Evolutionary conservation across 345 rosid genomes (phyloP).

Genomic region (Corchorus olitorius): DNA sequence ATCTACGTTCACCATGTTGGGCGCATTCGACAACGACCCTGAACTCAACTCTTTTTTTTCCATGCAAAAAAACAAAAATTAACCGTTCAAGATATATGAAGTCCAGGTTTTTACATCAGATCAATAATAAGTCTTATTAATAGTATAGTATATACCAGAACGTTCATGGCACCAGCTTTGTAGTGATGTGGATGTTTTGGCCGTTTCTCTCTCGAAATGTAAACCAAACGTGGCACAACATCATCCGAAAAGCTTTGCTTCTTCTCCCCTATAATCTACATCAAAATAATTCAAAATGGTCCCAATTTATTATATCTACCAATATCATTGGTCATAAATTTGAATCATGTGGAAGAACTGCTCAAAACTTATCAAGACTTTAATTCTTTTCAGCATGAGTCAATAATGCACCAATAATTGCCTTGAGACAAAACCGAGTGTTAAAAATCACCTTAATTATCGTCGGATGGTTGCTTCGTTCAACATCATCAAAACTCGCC

Average conservation of each 20-base stretch:
- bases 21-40: slow-evolving; percentile 73
- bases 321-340: too few species aligned
- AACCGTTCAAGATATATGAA: not conserved
- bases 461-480: slow-evolving; percentile 49
- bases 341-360: not conserved
- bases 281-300: not conserved
- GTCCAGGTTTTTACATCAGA: not conserved
- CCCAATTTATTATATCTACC: too few species aligned
- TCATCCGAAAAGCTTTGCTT: slow-evolving; percentile 29
- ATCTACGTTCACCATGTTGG: slow-evolving; percentile 74
- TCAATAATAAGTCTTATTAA: slow-evolving; percentile 3
- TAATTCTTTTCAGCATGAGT: not conserved
- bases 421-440: not conserved
- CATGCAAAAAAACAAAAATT: not conserved
- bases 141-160: too few species aligned
- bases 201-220: too few species aligned
- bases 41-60: slow-evolving; percentile 58
- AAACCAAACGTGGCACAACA: slow-evolving; percentile 61
- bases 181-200: slow-evolving; percentile 53
- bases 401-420: too few species aligned
- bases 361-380: too few species aligned
- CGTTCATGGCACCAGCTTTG: slow-evolving; percentile 88
- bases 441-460: slow-evolving; percentile 53
- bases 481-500: slow-evolving; percentile 42
- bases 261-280: slow-evolving; percentile 62